Conservation (phyloP, 371 early-diverging fungal species). For the Mycotypha africana region DNA sequence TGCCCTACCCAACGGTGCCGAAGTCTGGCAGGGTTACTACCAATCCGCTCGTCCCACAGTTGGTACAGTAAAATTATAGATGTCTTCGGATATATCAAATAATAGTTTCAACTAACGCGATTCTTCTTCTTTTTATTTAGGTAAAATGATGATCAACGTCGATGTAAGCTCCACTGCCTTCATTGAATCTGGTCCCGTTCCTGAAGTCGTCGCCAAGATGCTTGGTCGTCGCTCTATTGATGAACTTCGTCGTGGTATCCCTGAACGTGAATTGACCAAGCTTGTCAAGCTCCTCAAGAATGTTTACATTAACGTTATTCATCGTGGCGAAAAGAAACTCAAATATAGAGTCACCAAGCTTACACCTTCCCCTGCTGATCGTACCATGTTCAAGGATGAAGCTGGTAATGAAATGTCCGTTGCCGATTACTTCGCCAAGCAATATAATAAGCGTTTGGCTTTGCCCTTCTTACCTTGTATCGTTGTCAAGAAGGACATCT, state of each 20-base stretch:
- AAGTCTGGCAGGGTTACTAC: slow-evolving; percentile 92
- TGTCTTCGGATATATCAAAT: no score
- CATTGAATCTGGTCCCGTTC: slow-evolving; percentile 66
- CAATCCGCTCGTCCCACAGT: slow-evolving; percentile 80
- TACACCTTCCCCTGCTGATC: slow-evolving; percentile 59
- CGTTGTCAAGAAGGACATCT: slow-evolving; percentile 58
- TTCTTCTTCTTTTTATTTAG: slow-evolving; percentile 16
- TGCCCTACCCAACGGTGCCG: slow-evolving; percentile 72
- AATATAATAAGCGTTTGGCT: slow-evolving; percentile 64
- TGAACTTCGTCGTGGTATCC: slow-evolving; percentile 65
- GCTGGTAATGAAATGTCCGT: slow-evolving; percentile 56
- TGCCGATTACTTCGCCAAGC: slow-evolving; percentile 69
- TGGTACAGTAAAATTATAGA: no score
- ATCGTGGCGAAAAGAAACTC: slow-evolving; percentile 66
- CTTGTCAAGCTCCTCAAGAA: slow-evolving; percentile 72
- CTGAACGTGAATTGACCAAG: slow-evolving; percentile 55
- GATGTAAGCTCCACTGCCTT: slow-evolving; percentile 89
- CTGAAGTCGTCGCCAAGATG: slow-evolving; percentile 63
- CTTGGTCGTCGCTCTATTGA: slow-evolving; percentile 54
- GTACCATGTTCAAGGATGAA: slow-evolving; percentile 64
- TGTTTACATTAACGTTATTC: slow-evolving; percentile 67
- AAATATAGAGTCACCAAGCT: slow-evolving; percentile 67
- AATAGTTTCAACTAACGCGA: not conserved
- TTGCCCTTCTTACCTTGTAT: slow-evolving; percentile 88
- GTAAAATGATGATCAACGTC: slow-evolving; percentile 74